Conservation (phyloP, 176 grass and related monocot genomes). For the Canna indica region DNA sequence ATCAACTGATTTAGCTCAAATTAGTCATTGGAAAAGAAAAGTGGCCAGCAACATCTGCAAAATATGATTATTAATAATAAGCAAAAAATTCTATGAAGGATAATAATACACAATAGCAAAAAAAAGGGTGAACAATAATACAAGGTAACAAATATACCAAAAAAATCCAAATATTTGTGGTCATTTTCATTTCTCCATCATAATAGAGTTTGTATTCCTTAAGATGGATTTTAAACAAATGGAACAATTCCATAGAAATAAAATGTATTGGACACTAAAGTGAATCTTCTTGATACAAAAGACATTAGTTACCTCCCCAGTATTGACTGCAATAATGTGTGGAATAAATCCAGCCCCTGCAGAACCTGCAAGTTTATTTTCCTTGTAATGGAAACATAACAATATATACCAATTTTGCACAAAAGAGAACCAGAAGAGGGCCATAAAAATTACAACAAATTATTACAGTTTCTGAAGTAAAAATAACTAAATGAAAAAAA, state of each 20-base stretch:
- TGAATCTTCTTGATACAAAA: background rate
- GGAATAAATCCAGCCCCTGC: constrained; percentile 78
- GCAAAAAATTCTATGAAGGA: background rate
- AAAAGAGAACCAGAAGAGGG: background rate
- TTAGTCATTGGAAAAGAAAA: background rate
- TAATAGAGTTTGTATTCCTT: background rate
- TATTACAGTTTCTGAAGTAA: background rate
- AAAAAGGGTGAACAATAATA: background rate
- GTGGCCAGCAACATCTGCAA: background rate
- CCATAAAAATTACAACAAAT: background rate
- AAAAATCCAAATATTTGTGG: background rate
- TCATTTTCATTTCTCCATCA: background rate
- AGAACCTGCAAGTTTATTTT: constrained; percentile 46
- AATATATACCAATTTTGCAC: background rate
- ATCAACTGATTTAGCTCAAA: background rate
- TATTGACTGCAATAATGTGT: constrained; percentile 73
- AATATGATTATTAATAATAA: background rate
- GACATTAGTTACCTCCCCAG: constrained; percentile 64
- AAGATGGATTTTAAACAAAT: background rate
- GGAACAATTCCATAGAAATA: no score
- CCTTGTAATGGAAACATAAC: background rate
- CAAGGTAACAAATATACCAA: background rate
- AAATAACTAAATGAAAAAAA: background rate
- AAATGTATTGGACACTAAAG: background rate
- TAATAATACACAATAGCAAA: background rate